Evolutionary conservation across 2,329 filamentous ascomycete species (phyloP), one percentile per base, ranked within the genome.

Genomic region (Berkeleyomyces basicola): DNA sequence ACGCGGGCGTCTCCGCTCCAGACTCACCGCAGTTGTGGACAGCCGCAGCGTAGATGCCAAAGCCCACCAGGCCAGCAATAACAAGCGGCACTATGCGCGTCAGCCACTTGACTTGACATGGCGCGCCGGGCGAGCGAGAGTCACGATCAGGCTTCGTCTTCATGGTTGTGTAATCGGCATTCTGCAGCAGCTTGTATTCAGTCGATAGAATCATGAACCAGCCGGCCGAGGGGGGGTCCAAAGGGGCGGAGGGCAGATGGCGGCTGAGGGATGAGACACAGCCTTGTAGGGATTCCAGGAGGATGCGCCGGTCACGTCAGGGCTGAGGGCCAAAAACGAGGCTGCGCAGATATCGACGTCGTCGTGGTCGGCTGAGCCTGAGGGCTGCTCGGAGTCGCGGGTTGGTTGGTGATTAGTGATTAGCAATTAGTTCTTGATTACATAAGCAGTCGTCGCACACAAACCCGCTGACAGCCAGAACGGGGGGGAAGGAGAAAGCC

Each of bases 11-110:
- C 23, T 6, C 3, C 14, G n/a, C 14, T 53, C 5, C 16, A 37
- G 9, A 53, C 63, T 53, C 42, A 64, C 63, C 49, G 53, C 59
- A 61, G 43, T 64, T 58, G 14, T 51, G 59, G 23, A 58, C 53
- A 3, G 62, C 44, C 6, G 47, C 55, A 11, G 53, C 83, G 74
- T 87, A 96, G 42, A 83, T 86, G 23, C 82, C 82, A 72, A 88
- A 90, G 44, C 78, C 83, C 65, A 88, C 78, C 44, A 82, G 77
- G 39, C 79, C 84, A 42, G 83, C 72, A 47, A 95, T 79, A 59
- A 92, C 70, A 46, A 84, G 67, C 3, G 90, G 90, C 63, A 95
- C 83, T 63, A 86, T 73, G 64, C 85, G 79, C 60, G 84, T 82
- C 58, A 80, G 78, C 72, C 79, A 82, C 68, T 79, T 74, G 37